phyloP scores from a whole-genome alignment of 169 alveolate genomes.

The Plasmodium sp. region DNA sequence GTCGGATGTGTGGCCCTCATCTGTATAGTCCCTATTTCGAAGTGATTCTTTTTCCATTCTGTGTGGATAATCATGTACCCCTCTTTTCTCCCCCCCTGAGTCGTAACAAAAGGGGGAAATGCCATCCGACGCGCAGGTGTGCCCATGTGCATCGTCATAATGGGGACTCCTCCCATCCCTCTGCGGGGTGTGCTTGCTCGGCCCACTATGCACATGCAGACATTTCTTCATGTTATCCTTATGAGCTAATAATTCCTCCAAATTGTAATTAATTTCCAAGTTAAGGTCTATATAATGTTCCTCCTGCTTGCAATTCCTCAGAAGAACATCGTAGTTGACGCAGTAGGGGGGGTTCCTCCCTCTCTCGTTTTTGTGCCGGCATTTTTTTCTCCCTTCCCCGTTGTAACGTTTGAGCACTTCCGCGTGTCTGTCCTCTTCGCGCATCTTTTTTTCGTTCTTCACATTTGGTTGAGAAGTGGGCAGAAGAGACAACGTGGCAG shows the following conservation, averaged over 20 bases:
- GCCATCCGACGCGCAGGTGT: background rate
- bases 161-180: conserved; percentile 1
- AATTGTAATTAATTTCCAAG: conserved; percentile 49
- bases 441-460: background rate
- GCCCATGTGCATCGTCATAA: background rate
- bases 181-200: background rate
- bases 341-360: conserved; percentile 7
- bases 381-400: background rate
- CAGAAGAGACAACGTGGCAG: background rate
- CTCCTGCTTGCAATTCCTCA: conserved; percentile 17
- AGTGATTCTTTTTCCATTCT: background rate
- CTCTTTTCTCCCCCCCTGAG: background rate
- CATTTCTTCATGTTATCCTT: conserved; percentile 38
- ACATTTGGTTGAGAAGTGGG: background rate
- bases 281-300: conserved; percentile 37
- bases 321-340: conserved; percentile 25
- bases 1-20: background rate
- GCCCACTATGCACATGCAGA: background rate
- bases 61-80: background rate
- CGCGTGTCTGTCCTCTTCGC: background rate
- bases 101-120: background rate
- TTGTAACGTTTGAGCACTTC: background rate
- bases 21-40: background rate
- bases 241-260: conserved; percentile 45
- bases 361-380: background rate